A percentile compares a stretch with the other conserved stretches of the same genome.
These are phyloP conservation scores for Tolypocladium album DNA, from an alignment of 2,329 filamentous ascomycete genomes.

Conservation along the genomic window DNA sequence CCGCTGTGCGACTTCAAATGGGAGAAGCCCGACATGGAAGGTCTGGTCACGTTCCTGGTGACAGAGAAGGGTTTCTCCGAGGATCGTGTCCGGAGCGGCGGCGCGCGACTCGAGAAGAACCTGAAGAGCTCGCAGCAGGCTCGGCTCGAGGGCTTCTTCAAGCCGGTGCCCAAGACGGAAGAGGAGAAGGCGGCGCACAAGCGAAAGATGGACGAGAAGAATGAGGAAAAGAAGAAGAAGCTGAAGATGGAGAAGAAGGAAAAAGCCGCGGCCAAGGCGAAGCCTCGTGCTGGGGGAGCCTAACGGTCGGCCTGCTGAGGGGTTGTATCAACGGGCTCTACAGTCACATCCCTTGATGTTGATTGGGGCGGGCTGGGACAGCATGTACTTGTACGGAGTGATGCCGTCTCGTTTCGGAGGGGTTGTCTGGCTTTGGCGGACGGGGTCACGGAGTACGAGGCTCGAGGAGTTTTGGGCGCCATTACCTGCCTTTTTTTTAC, in stretches of 20 bases:
- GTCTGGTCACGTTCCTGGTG: constrained; percentile 80
- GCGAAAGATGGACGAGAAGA: constrained; percentile 86
- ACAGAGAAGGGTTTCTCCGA: constrained; percentile 95
- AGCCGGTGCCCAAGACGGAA: constrained; percentile 78
- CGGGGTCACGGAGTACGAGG: neutral
- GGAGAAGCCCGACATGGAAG: constrained; percentile 86
- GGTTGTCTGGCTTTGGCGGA: neutral
- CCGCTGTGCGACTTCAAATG: constrained; percentile 94
- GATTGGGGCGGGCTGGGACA: neutral
- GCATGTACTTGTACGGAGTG: neutral
- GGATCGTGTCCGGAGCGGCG: constrained; percentile 75
- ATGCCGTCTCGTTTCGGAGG: neutral
- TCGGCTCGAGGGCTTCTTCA: constrained; percentile 93
- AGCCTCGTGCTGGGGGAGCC: constrained; percentile 48
- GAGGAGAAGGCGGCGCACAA: constrained; percentile 78
- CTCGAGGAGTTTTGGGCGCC: neutral
- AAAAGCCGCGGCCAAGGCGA: constrained; percentile 83
- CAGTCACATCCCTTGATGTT: neutral
- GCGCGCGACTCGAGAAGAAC: constrained; percentile 74
- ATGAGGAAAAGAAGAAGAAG: constrained; percentile 90
- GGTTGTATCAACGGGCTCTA: neutral
- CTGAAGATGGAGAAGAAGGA: constrained; percentile 89
- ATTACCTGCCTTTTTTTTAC: neutral
- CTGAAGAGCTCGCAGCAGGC: constrained; percentile 86
- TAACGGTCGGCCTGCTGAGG: neutral